Evolutionary conservation across 139 green algal genomes (phyloP).

Genomic region (Haematococcus sp.): DNA sequence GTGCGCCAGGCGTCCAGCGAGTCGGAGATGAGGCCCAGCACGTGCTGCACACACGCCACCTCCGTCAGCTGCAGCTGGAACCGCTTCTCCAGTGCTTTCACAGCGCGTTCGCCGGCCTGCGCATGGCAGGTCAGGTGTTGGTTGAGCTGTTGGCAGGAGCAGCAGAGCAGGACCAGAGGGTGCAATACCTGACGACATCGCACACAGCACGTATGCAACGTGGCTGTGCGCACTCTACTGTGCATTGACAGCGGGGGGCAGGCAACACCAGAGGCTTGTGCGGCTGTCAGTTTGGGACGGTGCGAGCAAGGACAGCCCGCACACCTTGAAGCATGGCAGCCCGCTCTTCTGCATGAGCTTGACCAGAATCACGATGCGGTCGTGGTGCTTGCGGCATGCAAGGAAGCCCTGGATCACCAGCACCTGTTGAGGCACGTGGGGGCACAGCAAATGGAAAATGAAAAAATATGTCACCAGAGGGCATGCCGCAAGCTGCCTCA

Average conservation of each 20-base stretch:
- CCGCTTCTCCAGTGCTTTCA: conserved; percentile 84
- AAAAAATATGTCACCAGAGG: no score
- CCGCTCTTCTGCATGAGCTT: conserved; percentile 86
- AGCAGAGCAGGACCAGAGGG: neutral
- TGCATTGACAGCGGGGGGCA: no score
- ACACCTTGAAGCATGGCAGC: conserved; percentile 90
- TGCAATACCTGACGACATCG: no score
- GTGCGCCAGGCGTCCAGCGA: conserved; percentile 94
- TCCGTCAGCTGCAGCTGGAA: conserved; percentile 59
- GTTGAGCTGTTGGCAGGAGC: neutral
- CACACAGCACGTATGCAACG: no score
- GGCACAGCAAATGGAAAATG: no score
- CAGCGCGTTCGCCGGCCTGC: conserved; percentile 49
- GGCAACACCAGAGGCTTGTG: no score
- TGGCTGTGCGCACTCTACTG: no score
- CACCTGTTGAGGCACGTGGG: conserved; percentile 59
- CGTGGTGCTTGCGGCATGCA: conserved; percentile 81
- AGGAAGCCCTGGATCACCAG: conserved; percentile 97
- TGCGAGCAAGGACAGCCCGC: neutral
- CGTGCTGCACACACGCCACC: conserved; percentile 61
- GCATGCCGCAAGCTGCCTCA: no score
- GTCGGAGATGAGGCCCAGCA: conserved; percentile 86
- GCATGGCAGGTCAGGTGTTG: neutral
- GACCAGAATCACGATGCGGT: conserved; percentile 86
- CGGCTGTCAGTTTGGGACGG: no score